A percentile compares a stretch with the other conserved stretches of the same genome.
phyloP scores from a whole-genome alignment of 371 early-diverging fungal genomes.

The Mortierella sp. region DNA sequence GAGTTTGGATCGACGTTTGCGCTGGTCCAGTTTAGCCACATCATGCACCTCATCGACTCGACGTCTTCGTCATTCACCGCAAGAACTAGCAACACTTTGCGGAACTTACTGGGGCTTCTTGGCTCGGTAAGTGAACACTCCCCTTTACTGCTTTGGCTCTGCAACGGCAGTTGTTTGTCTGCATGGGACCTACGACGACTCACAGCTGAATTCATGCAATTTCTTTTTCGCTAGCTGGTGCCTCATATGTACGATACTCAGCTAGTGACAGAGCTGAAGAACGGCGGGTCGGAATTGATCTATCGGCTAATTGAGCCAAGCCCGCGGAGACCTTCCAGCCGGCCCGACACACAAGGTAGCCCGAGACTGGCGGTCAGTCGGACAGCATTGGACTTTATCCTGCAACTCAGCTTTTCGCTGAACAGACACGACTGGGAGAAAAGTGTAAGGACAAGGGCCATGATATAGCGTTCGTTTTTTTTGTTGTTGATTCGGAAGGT shows the following conservation, averaged over 20 bases:
- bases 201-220: not conserved
- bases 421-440: constrained; percentile 70
- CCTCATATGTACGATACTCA: constrained; percentile 55
- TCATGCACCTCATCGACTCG: constrained; percentile 65
- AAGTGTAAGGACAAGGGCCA: constrained; percentile 52
- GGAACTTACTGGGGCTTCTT: constrained; percentile 43
- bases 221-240: constrained; percentile 24
- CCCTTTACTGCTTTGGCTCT: not conserved
- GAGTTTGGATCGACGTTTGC: constrained; percentile 78
- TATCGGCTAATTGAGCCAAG: constrained; percentile 45
- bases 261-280: constrained; percentile 50
- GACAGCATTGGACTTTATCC: constrained; percentile 67
- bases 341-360: constrained; percentile 33
- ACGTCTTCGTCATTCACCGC: constrained; percentile 12
- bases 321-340: constrained; percentile 21
- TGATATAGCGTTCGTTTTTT: not conserved
- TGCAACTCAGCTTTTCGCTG: constrained; percentile 64
- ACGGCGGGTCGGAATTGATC: constrained; percentile 46
- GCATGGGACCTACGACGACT: too few species aligned
- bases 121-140: constrained; percentile 28
- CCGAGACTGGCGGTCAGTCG: constrained; percentile 66
- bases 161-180: not conserved
- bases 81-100: constrained; percentile 30
- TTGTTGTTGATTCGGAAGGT: too few species aligned
- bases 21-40: constrained; percentile 69